Evolutionary conservation across 169 alveolate species (phyloP).

Genomic region (Babesia ovata): DNA sequence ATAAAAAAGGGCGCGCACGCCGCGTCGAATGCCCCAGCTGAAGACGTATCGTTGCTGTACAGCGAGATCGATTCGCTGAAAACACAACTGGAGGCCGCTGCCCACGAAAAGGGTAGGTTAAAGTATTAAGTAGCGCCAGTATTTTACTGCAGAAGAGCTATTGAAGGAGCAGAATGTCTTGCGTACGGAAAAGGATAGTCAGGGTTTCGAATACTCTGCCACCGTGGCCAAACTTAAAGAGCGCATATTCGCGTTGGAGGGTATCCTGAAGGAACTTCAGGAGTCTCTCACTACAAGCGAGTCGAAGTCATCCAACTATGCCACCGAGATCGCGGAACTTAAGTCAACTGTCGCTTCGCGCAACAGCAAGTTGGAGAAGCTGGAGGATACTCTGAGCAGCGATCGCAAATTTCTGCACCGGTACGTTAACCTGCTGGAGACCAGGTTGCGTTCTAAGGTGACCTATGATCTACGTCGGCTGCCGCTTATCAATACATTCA

Average conservation of each 20-base stretch:
- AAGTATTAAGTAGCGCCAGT: background rate
- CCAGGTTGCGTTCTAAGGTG: constrained; percentile 29
- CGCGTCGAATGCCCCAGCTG: constrained; percentile 16
- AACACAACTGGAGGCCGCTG: constrained; percentile 40
- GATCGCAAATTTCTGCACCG: constrained; percentile 12
- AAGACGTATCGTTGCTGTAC: constrained; percentile 16
- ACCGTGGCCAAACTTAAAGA: constrained; percentile 58
- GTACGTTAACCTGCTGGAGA: constrained; percentile 4
- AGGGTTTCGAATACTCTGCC: constrained; percentile 38
- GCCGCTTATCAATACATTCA: constrained; percentile 17
- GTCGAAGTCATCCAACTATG: constrained; percentile 10
- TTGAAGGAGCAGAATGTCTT: constrained; percentile 8
- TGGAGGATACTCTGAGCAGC: constrained; percentile 18
- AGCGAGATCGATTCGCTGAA: constrained; percentile 55
- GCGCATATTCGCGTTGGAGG: constrained; percentile 52
- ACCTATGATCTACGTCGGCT: constrained; percentile 38
- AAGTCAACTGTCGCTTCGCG: constrained; percentile 23
- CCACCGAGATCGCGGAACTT: constrained; percentile 27
- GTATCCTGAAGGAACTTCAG: constrained; percentile 56
- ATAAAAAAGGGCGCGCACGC: constrained; percentile 27
- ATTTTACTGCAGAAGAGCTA: constrained; percentile 27
- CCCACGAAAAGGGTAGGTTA: constrained; percentile 42
- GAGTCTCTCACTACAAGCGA: constrained; percentile 30
- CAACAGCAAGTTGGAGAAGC: constrained; percentile 9
- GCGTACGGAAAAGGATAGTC: constrained; percentile 41